Evolutionary conservation across 352 stramenopile species (phyloP).

Genomic region (Phytophthora macrochlamydospora): DNA sequence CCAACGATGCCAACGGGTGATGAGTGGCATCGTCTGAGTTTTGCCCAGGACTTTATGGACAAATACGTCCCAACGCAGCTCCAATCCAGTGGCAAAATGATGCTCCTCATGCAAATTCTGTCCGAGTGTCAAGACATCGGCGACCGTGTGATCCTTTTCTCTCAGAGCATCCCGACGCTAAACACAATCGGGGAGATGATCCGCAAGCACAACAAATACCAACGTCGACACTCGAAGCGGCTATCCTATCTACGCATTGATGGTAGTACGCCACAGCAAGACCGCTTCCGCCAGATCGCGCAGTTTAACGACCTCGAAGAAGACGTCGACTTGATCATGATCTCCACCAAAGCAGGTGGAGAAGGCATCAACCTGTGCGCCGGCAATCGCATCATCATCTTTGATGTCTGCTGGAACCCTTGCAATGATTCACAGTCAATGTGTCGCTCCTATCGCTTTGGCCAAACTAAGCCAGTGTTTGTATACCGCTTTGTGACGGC

Average conservation of each 20-base stretch:
- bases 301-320: constrained; percentile 87
- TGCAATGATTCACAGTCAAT: constrained; percentile 93
- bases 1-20: not conserved
- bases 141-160: constrained; percentile 91
- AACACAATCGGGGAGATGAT: constrained; percentile 84
- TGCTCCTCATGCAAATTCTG: constrained; percentile 85
- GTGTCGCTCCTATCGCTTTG: constrained; percentile 93
- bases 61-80: constrained; percentile 60
- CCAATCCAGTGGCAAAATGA: constrained; percentile 87
- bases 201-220: constrained; percentile 55
- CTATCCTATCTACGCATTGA: constrained; percentile 83
- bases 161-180: constrained; percentile 88
- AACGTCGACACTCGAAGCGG: constrained; percentile 50
- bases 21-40: constrained; percentile 66
- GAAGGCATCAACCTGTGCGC: constrained; percentile 90
- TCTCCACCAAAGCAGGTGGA: constrained; percentile 87
- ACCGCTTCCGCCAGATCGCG: constrained; percentile 79
- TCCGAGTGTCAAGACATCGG: constrained; percentile 64
- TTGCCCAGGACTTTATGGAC: constrained; percentile 66
- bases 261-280: constrained; percentile 76
- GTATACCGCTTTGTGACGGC: constrained; percentile 93
- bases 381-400: constrained; percentile 91
- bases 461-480: constrained; percentile 91
- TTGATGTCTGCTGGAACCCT: constrained; percentile 93
- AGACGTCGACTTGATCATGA: constrained; percentile 85